Evolutionary conservation across 2,329 filamentous ascomycete species (phyloP).

Genomic region (Pseudogymnoascus sp.): DNA sequence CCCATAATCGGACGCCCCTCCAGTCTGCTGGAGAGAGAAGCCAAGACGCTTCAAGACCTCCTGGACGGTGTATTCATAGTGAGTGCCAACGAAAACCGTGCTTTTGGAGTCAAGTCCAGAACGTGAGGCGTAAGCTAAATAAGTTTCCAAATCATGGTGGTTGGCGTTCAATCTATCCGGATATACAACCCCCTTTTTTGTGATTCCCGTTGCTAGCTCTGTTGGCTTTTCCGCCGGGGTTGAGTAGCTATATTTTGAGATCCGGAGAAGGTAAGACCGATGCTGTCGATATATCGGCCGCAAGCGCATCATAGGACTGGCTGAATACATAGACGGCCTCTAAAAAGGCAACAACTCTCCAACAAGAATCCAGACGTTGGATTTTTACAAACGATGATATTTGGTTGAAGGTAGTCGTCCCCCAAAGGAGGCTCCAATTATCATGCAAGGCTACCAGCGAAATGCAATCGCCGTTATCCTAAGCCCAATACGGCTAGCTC

Average conservation of each 20-base stretch:
- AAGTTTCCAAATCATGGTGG: slow-evolving; percentile 57
- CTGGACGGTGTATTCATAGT: slow-evolving; percentile 65
- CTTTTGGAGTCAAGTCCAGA: slow-evolving; percentile 45
- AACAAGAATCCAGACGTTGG: background rate
- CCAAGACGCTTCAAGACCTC: slow-evolving; percentile 48
- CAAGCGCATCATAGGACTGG: background rate
- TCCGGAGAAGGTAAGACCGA: background rate
- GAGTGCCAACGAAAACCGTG: slow-evolving; percentile 61
- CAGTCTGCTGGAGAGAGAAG: slow-evolving; percentile 57
- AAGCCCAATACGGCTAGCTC: background rate
- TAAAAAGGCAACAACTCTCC: background rate
- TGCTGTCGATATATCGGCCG: background rate
- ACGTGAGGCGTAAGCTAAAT: slow-evolving; percentile 52
- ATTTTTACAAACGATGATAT: background rate
- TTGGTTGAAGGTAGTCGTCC: background rate
- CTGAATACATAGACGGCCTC: background rate
- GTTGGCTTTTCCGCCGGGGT: slow-evolving; percentile 2
- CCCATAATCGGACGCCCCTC: slow-evolving; percentile 58
- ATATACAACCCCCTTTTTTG: slow-evolving; percentile 29
- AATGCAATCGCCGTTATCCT: background rate
- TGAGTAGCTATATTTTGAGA: slow-evolving; percentile 1
- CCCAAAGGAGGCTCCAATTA: background rate
- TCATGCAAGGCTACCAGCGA: slow-evolving; percentile 2
- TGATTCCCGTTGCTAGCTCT: background rate
- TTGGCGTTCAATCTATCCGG: slow-evolving; percentile 38